Conservation (phyloP, 176 grass and related monocot genomes). For the Juncus inflexus region DNA sequence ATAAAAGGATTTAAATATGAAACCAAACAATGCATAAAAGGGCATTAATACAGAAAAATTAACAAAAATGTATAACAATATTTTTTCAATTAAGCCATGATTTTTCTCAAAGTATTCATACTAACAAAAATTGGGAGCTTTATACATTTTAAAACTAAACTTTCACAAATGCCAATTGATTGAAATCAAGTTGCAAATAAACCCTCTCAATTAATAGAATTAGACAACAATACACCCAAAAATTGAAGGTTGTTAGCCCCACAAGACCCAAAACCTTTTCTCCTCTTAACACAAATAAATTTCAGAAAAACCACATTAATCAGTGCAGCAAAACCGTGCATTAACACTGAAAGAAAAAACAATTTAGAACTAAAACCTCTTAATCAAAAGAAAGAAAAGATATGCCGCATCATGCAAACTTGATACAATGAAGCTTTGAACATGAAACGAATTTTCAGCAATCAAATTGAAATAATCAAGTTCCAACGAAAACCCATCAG, state of each 20-base stretch:
- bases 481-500: conserved; percentile 10
- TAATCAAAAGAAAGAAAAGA: background rate
- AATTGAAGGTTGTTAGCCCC: background rate
- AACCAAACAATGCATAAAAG: no score
- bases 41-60: no score
- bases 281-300: background rate
- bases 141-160: conserved; percentile 6
- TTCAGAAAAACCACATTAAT: conserved; percentile 10
- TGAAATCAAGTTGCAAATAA: conserved; percentile 1
- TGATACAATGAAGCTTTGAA: background rate
- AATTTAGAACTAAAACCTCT: background rate
- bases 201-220: conserved; percentile 9
- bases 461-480: background rate
- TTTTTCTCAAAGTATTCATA: background rate
- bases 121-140: no score
- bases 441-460: conserved; percentile 1
- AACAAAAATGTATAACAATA: no score
- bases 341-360: no score
- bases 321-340: background rate
- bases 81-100: background rate
- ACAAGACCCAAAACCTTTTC: background rate
- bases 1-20: no score
- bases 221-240: background rate
- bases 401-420: background rate
- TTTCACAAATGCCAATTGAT: conserved; percentile 1